phyloP scores from a whole-genome alignment of 2,329 filamentous ascomycete genomes.

The Diaporthe sp. region DNA sequence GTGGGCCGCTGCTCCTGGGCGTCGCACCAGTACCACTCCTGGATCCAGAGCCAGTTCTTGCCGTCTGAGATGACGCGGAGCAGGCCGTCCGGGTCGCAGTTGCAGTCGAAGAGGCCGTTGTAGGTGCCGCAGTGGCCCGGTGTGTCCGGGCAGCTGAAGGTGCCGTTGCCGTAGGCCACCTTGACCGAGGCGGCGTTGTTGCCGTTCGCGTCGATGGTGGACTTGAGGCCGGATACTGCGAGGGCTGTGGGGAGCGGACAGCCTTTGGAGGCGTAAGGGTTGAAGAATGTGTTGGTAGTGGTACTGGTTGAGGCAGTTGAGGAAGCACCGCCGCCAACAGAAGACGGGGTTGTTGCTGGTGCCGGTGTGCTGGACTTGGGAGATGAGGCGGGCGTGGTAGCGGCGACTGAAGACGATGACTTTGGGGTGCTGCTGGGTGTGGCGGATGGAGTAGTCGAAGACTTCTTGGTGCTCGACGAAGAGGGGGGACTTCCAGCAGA shows the following conservation, averaged over 20 bases:
- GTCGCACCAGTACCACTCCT: constrained; percentile 16
- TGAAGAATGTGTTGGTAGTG: not conserved
- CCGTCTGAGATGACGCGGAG: not conserved
- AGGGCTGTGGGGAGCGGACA: not conserved
- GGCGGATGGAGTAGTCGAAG: not conserved
- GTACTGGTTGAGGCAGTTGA: not conserved
- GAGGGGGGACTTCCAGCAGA: not conserved
- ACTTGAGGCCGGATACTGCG: not conserved
- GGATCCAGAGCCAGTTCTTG: not conserved
- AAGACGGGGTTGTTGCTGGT: not conserved
- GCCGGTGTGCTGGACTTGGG: not conserved
- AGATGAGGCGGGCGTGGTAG: not conserved
- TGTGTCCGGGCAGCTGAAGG: constrained; percentile 2
- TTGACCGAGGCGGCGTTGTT: not conserved
- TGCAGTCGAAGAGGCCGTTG: not conserved
- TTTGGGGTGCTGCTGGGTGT: not conserved
- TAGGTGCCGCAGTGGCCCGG: not conserved
- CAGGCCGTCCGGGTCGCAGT: constrained; percentile 3
- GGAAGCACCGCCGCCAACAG: not conserved
- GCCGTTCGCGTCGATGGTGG: not conserved
- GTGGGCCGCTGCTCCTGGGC: constrained; percentile 7
- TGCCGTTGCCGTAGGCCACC: constrained; percentile 14
- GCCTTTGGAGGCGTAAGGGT: not conserved
- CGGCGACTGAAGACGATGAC: not conserved
- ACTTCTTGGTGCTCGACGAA: not conserved